Conservation (phyloP, 306 rosid species). For the Acmispon strigosus region DNA sequence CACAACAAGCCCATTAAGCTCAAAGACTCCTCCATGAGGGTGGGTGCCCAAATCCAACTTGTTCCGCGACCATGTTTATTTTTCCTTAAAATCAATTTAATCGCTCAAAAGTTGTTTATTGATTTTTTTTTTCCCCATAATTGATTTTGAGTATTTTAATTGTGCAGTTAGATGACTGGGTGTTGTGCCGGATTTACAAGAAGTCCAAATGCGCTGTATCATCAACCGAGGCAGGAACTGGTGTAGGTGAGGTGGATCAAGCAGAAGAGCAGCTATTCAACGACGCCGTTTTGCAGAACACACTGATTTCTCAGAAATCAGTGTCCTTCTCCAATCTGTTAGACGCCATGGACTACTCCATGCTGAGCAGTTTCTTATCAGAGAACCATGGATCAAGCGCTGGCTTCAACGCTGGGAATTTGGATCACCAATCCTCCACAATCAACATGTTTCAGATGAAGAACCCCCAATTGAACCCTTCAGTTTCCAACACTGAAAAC, state of each 20-base stretch:
- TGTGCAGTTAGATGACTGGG: constrained; percentile 57
- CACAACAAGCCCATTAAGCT: constrained; percentile 31
- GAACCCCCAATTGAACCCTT: constrained; percentile 23
- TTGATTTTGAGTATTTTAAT: neutral
- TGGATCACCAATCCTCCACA: constrained; percentile 18
- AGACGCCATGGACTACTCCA: constrained; percentile 55
- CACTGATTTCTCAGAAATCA: constrained; percentile 45
- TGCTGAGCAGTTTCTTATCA: constrained; percentile 36
- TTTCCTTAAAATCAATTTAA: too few relatives aligned
- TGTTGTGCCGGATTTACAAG: constrained; percentile 53
- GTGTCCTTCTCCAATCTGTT: constrained; percentile 48
- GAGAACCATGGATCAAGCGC: constrained; percentile 36
- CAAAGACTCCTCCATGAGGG: constrained; percentile 57
- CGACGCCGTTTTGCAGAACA: constrained; percentile 23
- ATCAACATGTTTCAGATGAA: constrained; percentile 22
- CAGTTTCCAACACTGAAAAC: constrained; percentile 17
- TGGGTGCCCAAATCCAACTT: neutral
- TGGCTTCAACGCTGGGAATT: constrained; percentile 10
- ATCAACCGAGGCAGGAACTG: constrained; percentile 21
- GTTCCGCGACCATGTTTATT: too few relatives aligned
- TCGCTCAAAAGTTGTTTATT: too few relatives aligned
- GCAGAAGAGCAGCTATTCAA: constrained; percentile 23
- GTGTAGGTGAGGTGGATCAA: constrained; percentile 19
- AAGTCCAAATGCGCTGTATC: constrained; percentile 33
- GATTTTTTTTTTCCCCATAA: too few relatives aligned